Percentiles rank a stretch among this genome's conserved stretches.
Conservation (phyloP, 257 asterid genomes). For the Asclepias syriaca region DNA sequence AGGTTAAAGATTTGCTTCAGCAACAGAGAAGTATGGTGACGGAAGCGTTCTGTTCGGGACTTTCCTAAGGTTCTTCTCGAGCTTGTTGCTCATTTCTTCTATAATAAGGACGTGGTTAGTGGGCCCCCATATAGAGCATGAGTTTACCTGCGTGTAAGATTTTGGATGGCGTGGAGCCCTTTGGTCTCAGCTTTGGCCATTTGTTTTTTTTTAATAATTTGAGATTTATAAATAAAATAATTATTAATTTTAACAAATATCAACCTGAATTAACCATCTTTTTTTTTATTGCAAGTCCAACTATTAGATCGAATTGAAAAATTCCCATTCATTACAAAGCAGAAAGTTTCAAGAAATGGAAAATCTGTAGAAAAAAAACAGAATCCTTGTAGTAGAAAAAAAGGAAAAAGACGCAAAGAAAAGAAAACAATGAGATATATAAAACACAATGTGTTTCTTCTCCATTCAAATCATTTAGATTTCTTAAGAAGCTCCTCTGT, state of each 20-base stretch:
- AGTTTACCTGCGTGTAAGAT: no score
- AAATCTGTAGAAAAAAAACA: not conserved
- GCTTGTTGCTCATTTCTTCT: no score
- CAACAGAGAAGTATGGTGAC: not conserved
- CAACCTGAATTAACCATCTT: no score
- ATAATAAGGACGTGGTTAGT: no score
- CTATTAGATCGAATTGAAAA: not conserved
- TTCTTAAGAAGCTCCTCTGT: conserved; percentile 72
- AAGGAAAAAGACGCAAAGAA: not conserved
- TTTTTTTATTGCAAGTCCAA: not conserved
- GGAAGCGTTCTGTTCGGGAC: not conserved
- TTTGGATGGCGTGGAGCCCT: no score
- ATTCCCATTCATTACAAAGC: not conserved
- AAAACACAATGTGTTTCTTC: not conserved
- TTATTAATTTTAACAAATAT: no score
- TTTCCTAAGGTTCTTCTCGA: not conserved
- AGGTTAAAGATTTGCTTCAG: not conserved
- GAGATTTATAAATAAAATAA: no score
- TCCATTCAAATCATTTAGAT: conserved; percentile 17
- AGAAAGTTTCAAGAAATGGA: not conserved
- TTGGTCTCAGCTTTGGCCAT: no score
- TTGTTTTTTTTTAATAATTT: no score
- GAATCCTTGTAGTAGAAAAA: not conserved
- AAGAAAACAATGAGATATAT: not conserved
- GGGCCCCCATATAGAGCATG: no score